These are phyloP conservation scores for Paragyromitra xinjiangensis DNA, from an alignment of 495 filamentous ascomycete genomes.

Conservation along the genomic window DNA sequence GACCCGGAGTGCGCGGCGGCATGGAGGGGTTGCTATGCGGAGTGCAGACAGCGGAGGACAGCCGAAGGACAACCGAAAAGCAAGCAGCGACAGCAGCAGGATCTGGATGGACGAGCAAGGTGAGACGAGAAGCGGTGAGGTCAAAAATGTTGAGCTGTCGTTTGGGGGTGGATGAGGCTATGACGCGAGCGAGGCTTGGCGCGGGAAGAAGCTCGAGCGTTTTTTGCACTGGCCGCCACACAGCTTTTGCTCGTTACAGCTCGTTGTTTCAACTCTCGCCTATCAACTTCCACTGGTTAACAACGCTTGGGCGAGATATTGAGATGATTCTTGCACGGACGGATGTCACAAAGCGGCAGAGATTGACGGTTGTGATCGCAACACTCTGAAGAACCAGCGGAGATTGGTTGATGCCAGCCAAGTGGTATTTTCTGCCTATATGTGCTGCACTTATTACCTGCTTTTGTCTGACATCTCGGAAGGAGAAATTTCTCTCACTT, in stretches of 20 bases:
- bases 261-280: constrained; percentile 12
- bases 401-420: constrained; percentile 12
- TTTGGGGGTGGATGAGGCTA: constrained; percentile 39
- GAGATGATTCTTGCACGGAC: constrained; percentile 18
- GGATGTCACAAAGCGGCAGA: constrained; percentile 12
- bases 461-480: constrained; percentile 14
- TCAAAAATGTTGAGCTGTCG: constrained; percentile 47
- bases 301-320: constrained; percentile 21
- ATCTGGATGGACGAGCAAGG: neutral
- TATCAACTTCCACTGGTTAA: constrained; percentile 14
- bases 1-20: constrained; percentile 38
- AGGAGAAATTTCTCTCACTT: constrained; percentile 8
- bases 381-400: neutral
- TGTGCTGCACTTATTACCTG: constrained; percentile 23
- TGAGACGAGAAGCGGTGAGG: constrained; percentile 30
- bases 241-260: neutral
- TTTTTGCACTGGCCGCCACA: constrained; percentile 40
- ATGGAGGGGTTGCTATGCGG: constrained; percentile 49
- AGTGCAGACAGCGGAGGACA: constrained; percentile 39
- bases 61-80: constrained; percentile 48
- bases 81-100: constrained; percentile 20
- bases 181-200: constrained; percentile 47
- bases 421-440: constrained; percentile 1
- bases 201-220: constrained; percentile 47
- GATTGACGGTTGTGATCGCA: neutral